Evolutionary conservation across 2,329 filamentous ascomycete genomes (phyloP), one percentile per base, ranked within the genome.

Genomic region (Colletotrichum sp.): DNA sequence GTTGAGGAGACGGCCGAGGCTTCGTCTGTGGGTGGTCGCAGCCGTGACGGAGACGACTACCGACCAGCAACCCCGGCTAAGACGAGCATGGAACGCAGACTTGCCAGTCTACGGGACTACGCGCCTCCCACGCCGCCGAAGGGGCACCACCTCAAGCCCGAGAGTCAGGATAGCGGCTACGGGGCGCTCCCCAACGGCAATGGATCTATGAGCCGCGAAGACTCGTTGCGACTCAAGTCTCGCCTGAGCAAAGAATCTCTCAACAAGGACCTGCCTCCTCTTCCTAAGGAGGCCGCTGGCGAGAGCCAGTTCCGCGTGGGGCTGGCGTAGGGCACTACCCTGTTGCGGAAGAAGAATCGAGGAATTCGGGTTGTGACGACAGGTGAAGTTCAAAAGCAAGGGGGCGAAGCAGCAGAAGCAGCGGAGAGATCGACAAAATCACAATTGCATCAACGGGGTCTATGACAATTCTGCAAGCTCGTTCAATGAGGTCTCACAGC

Each of bases 1-100:
- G 96, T 99, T 8, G 95, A 98, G 79, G 96, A 99, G 85, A 94
- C 92, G n/a, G 94, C 92, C 7, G 96, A 98, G 84, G 93, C 89
- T 12, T 91, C 89, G 9, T 95, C 93, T 75, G 89, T 92, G 28
- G 92, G 92, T 3, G 91, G 89, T 34, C 89, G 89, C 70, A 92
- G 91, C 80, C 89, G 88, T 26, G 85, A 86, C 74, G 91, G 90
- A 75, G 84, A 79, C 76, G 57, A 84, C 62, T 75, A 76, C 13
- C 84, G 86, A 30, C 87, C 87, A 2, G 75, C 82, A 36, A 88
- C 88, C 4, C 87, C 88, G 0, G 84, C 84, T 18, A 89, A 88
- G 75, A 84, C 86, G 65, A 82, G 81, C 9, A 77, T 79, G 48
- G 81, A 84, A 72, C 72, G 63, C 52, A 78, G 79, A 55, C 77